phyloP scores from a whole-genome alignment of 208 protist species.

The Lotmaria passim region DNA sequence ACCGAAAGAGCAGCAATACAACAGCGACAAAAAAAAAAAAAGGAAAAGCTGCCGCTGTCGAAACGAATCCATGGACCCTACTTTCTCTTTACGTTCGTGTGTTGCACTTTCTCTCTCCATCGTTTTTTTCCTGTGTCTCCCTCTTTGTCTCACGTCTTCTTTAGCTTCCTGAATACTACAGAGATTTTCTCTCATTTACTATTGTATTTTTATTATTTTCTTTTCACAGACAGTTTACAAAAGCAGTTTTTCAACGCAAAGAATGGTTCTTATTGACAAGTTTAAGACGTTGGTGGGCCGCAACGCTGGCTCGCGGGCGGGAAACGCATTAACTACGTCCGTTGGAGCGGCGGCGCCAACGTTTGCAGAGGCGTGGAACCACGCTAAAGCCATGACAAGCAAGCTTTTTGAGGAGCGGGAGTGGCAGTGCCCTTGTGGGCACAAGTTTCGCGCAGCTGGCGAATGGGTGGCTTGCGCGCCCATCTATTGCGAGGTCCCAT shows the following conservation, averaged over 20 bases:
- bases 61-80: no score
- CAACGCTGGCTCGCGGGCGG: slow-evolving; percentile 40
- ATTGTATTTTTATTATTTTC: neutral
- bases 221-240: neutral
- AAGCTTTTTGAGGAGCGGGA: slow-evolving; percentile 82
- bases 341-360: slow-evolving; percentile 43
- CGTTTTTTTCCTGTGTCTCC: neutral
- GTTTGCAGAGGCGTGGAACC: slow-evolving; percentile 54
- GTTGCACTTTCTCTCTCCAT: neutral
- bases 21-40: no score
- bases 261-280: slow-evolving; percentile 71
- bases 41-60: no score
- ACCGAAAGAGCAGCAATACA: no score
- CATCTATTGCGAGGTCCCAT: slow-evolving; percentile 89
- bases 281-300: slow-evolving; percentile 82
- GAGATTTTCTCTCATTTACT: no score
- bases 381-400: slow-evolving; percentile 65
- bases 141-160: neutral
- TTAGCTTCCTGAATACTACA: neutral
- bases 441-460: slow-evolving; percentile 84
- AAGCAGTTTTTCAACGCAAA: neutral
- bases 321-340: slow-evolving; percentile 57
- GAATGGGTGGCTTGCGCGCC: slow-evolving; percentile 87
- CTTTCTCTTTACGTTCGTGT: no score
- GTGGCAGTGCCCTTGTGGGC: slow-evolving; percentile 92